Base-by-base conservation (phyloP, 345 rosid species). In the Euclidium syriacum region DNA sequence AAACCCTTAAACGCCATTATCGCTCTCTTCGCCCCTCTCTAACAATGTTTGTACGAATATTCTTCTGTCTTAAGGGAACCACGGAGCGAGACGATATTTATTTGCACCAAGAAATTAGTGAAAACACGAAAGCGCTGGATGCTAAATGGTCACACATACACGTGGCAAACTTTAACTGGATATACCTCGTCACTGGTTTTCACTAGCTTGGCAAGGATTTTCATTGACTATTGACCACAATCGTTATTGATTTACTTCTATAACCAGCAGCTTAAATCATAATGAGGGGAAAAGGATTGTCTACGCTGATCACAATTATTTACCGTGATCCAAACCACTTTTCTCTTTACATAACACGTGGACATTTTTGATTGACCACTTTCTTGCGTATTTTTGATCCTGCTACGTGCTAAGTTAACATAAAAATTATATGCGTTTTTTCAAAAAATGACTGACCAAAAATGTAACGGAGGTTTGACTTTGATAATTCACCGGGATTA, bases 1-100 rank as follows among this genome's bases (percentile, higher is more conserved):
- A 74, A 63, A 65, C 47, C 75, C 71, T 65, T 66, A 15, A 54
- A 12, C 67, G 80, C 86, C 98, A 88, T 86, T 41, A 12, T 62
- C 40, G 33, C 26, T 35, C 22, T 15, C 25, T 30, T 71, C 73
- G 64, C 20, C 18, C 14, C 23, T 50, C 34, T 39, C 10, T 46
- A 7, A 14, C 35, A 16, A 61, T 6, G 47, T 33, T 30, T 48
- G 52, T 61, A 30, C 15, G 52, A 42, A 17, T 54, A 19, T 36
- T 15, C 16, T 57, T 7, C 3, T 11, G 26, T 23, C 24, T 38
- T 6, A 9, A 39, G 17, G 9, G 12, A 48, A 17, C 14, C 58
- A n/a, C 19, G 17, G 10, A 20, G 12, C 40, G 2, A 51, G 10
- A 5, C 5, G 16, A 20, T 40, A 58, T 58, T 32, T 68, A 64